Evolutionary conservation across 2,329 filamentous ascomycete species (phyloP), one percentile per base, ranked within the genome.

Genomic region (Ascochyta koolunga): DNA sequence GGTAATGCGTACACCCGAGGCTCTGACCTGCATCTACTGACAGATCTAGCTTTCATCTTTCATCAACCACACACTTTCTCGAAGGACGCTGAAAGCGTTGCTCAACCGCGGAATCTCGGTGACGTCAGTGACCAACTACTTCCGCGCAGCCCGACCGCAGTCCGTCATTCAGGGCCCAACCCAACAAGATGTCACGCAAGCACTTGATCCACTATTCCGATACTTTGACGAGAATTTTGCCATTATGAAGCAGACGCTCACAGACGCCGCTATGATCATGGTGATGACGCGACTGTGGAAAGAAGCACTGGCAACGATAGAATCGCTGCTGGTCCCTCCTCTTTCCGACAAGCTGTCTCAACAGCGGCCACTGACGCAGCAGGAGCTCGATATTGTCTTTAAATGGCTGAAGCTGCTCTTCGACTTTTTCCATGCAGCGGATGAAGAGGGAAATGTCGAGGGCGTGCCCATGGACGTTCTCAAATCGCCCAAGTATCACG

Each of bases 161-260:
- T 76, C 78, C 35, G 73, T 79, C 13, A 61, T 77, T 9, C 81
- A 86, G 41, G 82, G 82, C 1, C 80, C 89, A 9, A 89, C 90
- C 0, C 84, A 85, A 27, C 82, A 82, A 6, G 91, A 97, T 55
- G 83, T 96, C 18, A 89, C 91, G 61, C 88, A 88, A 63, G 91
- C 91, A 0, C 79, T 99, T 11, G 87, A 89, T 64, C 89, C 92
- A 4, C 82, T 99, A 0, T 95, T 97, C 71, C 85, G 87, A 48
- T 99, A 99, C 74, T 99, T 99, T 71, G 91, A 99, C 72, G 93
- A 97, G 72, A 99, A 99, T 69, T 99, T 99, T 76, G 91, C 92
- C 54, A 96, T 98, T 65, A 96, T 99, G 93, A 97, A 98, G 78
- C 87, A 95, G 75, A 97, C 93, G 0, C 80, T 99, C 51, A 98